Percentiles rank a stretch among this genome's conserved stretches.
Evolutionary conservation across 305 asterid genomes (phyloP).

Genomic region (Solanum hybrid): DNA sequence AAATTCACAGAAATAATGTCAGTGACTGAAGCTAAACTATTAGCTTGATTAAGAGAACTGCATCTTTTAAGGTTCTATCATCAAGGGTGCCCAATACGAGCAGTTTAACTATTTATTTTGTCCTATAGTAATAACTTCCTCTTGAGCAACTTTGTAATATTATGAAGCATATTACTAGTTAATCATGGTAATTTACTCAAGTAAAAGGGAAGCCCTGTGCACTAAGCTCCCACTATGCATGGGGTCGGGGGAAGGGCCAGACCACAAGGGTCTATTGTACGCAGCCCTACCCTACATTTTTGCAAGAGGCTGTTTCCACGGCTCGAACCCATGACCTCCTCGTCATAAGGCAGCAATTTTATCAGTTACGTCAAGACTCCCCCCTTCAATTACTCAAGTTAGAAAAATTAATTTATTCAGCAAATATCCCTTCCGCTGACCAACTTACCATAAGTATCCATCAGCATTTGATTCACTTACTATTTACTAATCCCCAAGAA

Average conservation of each 20-base stretch:
- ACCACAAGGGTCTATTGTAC: not conserved
- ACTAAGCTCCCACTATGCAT: not conserved
- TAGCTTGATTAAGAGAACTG: not conserved
- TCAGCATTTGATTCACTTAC: not conserved
- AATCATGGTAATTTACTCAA: not conserved
- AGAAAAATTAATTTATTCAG: not conserved
- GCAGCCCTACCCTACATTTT: not conserved
- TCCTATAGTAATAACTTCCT: not conserved
- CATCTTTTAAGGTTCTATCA: not conserved
- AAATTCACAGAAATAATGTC: not conserved
- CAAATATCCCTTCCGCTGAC: not conserved
- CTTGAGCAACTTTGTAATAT: not conserved
- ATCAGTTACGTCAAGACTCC: not conserved
- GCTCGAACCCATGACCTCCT: not conserved
- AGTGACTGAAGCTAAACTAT: not conserved
- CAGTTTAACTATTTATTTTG: not conserved
- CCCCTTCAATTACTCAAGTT: not conserved
- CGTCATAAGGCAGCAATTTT: fast-evolving
- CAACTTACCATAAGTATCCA: not conserved
- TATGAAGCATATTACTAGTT: not conserved
- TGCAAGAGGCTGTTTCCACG: not conserved
- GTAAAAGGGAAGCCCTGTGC: not conserved
- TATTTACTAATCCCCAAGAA: not conserved
- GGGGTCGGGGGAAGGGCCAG: not conserved
- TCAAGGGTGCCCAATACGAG: not conserved